Evolutionary conservation across 2,329 filamentous ascomycete genomes (phyloP).

Genomic region (Verticillium albo-atrum): DNA sequence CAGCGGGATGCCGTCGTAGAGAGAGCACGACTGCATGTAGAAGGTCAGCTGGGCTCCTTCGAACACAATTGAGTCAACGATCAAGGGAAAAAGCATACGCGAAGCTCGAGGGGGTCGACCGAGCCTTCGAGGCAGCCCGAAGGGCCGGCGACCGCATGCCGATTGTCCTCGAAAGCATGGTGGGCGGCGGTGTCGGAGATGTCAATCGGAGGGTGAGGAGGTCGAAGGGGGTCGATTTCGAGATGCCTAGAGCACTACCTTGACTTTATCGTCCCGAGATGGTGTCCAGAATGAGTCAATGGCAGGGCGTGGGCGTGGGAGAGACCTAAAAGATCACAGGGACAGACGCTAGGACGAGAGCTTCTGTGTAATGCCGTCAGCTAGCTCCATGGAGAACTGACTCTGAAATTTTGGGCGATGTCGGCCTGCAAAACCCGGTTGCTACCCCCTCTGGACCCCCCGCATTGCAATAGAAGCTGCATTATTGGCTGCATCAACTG

Average conservation of each 20-base stretch:
- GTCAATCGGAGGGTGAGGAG: neutral
- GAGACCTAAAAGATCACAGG: conserved; percentile 20
- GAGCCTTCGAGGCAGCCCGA: conserved; percentile 13
- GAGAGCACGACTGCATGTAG: conserved; percentile 40
- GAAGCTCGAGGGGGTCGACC: conserved; percentile 11
- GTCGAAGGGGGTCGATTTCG: neutral
- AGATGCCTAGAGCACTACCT: neutral
- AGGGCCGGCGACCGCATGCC: conserved; percentile 16
- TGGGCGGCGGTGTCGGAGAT: conserved; percentile 2
- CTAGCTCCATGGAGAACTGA: neutral
- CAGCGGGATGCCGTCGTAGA: conserved; percentile 44
- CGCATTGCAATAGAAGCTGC: conserved; percentile 19
- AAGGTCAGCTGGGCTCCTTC: conserved; percentile 4
- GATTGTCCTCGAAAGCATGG: conserved; percentile 15
- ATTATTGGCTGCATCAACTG: conserved; percentile 17
- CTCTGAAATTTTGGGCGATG: conserved; percentile 20
- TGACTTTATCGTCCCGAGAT: conserved; percentile 2
- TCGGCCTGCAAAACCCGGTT: conserved; percentile 21
- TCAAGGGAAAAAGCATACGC: conserved; percentile 10
- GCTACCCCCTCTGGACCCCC: conserved; percentile 6
- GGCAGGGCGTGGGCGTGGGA: conserved; percentile 2
- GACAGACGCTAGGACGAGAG: conserved; percentile 21
- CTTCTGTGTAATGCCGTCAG: neutral
- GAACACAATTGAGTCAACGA: neutral
- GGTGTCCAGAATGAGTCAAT: conserved; percentile 13